phyloP scores from a whole-genome alignment of 805 yeast genomes.

The Wickerhamiella azymoides region DNA sequence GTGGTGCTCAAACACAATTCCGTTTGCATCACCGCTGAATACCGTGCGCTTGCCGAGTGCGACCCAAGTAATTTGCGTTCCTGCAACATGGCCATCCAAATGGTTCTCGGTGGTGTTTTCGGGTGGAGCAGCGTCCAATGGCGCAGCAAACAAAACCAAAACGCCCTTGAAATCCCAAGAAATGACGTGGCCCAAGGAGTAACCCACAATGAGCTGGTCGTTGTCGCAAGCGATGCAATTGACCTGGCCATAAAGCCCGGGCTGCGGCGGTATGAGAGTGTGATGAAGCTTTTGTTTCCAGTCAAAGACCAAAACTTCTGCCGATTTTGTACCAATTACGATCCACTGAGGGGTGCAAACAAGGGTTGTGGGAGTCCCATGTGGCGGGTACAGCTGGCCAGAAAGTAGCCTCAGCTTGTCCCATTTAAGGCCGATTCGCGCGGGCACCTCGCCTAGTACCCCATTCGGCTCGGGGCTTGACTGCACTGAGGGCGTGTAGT shows the following conservation, averaged over 20 bases:
- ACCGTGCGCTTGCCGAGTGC: constrained; percentile 34
- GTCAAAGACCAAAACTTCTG: constrained; percentile 52
- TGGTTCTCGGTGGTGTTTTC: constrained; percentile 8
- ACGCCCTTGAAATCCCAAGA: constrained; percentile 46
- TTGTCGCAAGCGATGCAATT: constrained; percentile 44
- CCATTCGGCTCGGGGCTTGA: too few species aligned
- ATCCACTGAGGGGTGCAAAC: constrained; percentile 15
- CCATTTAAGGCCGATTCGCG: constrained; percentile 21
- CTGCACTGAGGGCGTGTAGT: too few species aligned
- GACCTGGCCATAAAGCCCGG: constrained; percentile 32
- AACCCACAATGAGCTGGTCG: constrained; percentile 62
- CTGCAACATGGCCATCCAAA: constrained; percentile 29
- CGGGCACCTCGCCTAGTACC: neutral
- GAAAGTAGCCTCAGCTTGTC: constrained; percentile 31
- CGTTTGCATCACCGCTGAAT: constrained; percentile 40
- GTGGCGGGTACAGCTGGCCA: constrained; percentile 25
- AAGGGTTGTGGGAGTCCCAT: constrained; percentile 41
- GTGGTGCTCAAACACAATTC: constrained; percentile 50
- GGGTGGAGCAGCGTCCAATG: constrained; percentile 15
- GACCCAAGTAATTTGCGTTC: constrained; percentile 31
- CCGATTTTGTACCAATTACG: constrained; percentile 58
- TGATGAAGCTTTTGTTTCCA: constrained; percentile 45
- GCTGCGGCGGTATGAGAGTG: constrained; percentile 27
- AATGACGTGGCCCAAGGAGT: constrained; percentile 45
- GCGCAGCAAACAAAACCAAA: constrained; percentile 24